These are phyloP conservation scores for Oidium heveae DNA, from an alignment of 2,329 filamentous ascomycete species.

Conservation along the genomic window DNA sequence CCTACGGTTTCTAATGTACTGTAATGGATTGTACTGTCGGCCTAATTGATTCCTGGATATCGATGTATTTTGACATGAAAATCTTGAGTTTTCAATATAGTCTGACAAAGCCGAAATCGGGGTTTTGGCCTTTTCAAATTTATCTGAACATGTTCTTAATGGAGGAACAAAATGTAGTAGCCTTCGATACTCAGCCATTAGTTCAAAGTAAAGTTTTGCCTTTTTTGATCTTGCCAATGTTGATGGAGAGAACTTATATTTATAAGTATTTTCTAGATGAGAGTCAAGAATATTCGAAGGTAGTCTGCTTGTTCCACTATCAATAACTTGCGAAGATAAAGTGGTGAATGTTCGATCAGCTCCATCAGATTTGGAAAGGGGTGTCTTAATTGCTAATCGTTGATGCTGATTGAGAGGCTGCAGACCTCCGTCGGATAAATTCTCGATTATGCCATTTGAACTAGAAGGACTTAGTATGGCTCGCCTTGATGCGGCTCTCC, in stretches of 20 bases:
- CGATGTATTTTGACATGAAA: not conserved
- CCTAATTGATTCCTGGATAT: conserved; percentile 19
- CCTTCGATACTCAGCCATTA: conserved; percentile 62
- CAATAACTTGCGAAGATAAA: conserved; percentile 13
- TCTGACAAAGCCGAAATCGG: conserved; percentile 15
- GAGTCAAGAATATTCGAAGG: conserved; percentile 19
- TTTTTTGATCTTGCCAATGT: conserved; percentile 65
- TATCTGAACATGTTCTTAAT: conserved; percentile 22
- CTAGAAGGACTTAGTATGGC: conserved; percentile 15
- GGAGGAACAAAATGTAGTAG: conserved; percentile 59
- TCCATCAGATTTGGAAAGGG: conserved; percentile 30
- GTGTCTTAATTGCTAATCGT: conserved; percentile 31
- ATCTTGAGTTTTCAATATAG: not conserved
- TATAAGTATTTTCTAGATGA: conserved; percentile 21
- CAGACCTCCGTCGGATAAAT: conserved; percentile 29
- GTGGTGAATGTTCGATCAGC: conserved; percentile 7
- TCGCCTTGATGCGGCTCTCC: conserved; percentile 34
- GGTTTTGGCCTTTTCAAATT: conserved; percentile 12
- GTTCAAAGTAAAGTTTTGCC: conserved; percentile 62
- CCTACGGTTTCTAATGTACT: conserved; percentile 78
- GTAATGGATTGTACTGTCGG: conserved; percentile 69
- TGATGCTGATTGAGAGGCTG: conserved; percentile 49
- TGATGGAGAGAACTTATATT: conserved; percentile 48
- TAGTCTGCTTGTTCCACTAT: conserved; percentile 18
- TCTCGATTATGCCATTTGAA: conserved; percentile 18